Base-by-base conservation (phyloP, 352 stramenopile genomes). In the Phytophthora fragariae region DNA sequence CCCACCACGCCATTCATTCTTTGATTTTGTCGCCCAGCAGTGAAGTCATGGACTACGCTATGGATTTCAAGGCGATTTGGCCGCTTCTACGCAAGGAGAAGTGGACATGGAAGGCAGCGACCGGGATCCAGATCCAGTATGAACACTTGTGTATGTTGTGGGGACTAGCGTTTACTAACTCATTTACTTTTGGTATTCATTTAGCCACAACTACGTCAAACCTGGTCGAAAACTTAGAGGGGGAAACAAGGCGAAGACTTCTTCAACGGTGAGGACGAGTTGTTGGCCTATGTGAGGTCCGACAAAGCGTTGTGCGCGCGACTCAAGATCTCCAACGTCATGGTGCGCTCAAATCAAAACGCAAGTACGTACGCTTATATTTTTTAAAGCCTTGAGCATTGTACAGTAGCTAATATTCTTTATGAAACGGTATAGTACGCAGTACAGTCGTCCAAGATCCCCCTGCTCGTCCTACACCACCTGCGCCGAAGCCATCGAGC, bases 151-250 rank as follows among this genome's bases (percentile, higher is more conserved):
- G 35, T 41, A 5, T 5, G 35, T 10, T 41, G 35, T 41, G 27
- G 2, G 35, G 35, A 14, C 39, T 47, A 47, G 14, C 14, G 14
- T 47, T n/a, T 47, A 17, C 39, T 47, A 1, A n/a, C 39, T 47
- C 9, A 46, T 14, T 7, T 19, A 49, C 15, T 17, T 19, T n/a
- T 47, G 5, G 12, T 19, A 2, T 19, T 17, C 15, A 10, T 49
- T 49, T 5, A 70, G 46, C 21, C n/a, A 59, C 21, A 57, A 59
- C 63, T 68, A 54, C 33, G 8, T 60, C 4, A 70, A 65, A 19
- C 54, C 63, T 14, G 55, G 55, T 1, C 7, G 46, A 11, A 53
- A 46, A 5, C 0, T 50, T 1, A 58, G 19, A 15, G 55, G 55
- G 9, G 14, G 11, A 55, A 49, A 5, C 52, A 24, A 14, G 62